A percentile compares a stretch with the other conserved stretches of the same genome.
phyloP scores from a whole-genome alignment of 352 stramenopile genomes.

The Pythium aquatile region DNA sequence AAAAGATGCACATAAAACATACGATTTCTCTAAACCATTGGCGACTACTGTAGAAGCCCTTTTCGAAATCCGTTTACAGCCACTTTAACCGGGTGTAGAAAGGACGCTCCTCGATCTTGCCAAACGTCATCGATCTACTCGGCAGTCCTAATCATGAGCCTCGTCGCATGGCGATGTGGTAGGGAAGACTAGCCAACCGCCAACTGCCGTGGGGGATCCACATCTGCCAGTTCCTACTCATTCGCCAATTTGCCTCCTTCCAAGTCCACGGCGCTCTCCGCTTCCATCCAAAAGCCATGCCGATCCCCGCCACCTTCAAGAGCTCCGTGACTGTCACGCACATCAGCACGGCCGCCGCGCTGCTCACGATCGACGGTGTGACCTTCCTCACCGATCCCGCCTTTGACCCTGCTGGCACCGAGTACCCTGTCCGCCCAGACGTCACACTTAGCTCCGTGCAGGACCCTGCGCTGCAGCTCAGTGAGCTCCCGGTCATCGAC shows the following conservation, averaged over 20 bases:
- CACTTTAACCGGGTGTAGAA: neutral
- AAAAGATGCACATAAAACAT: too few species aligned
- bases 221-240: neutral
- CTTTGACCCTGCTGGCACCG: conserved; percentile 29
- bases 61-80: neutral
- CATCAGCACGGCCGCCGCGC: conserved; percentile 36
- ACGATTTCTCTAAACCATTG: too few species aligned
- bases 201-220: too few species aligned
- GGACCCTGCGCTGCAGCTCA: conserved; percentile 27
- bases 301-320: conserved; percentile 3
- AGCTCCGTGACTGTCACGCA: conserved; percentile 39
- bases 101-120: neutral
- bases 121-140: neutral
- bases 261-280: too few species aligned
- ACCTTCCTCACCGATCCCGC: conserved; percentile 41
- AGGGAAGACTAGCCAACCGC: too few species aligned
- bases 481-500: conserved; percentile 34
- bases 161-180: too few species aligned
- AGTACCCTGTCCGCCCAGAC: conserved; percentile 16
- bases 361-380: conserved; percentile 40
- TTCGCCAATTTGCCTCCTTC: neutral
- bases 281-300: too few species aligned
- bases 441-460: conserved; percentile 25
- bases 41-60: too few species aligned
- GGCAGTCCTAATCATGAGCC: too few species aligned